Evolutionary conservation across 371 early-diverging fungal species (phyloP).

Genomic region (Rhizomucor pusillus): DNA sequence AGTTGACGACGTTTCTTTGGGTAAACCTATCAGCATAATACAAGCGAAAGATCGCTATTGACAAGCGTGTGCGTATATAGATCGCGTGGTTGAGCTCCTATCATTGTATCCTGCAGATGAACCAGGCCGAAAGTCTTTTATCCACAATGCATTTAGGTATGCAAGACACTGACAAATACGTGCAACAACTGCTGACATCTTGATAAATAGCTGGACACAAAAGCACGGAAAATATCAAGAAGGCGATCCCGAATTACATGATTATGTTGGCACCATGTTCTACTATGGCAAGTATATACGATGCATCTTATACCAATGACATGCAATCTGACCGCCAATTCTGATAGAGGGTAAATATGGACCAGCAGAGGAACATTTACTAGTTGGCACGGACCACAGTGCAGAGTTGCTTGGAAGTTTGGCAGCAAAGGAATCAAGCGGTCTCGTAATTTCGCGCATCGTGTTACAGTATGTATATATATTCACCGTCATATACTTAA

Average conservation of each 20-base stretch:
- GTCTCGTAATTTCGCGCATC: constrained; percentile 76
- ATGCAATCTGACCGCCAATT: neutral
- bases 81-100: constrained; percentile 59
- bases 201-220: constrained; percentile 66
- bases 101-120: constrained; percentile 38
- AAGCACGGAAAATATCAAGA: constrained; percentile 54
- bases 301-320: neutral
- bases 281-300: constrained; percentile 46
- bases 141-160: constrained; percentile 47
- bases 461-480: constrained; percentile 68
- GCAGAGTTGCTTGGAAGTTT: constrained; percentile 70
- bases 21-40: too few species aligned
- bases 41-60: constrained; percentile 8
- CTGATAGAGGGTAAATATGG: constrained; percentile 51
- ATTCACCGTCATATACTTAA: neutral
- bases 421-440: constrained; percentile 50
- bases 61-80: constrained; percentile 19
- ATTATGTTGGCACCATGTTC: constrained; percentile 75
- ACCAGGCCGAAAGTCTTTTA: constrained; percentile 42
- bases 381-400: constrained; percentile 78
- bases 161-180: neutral
- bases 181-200: too few species aligned
- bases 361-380: constrained; percentile 73
- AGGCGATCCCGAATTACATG: constrained; percentile 85
- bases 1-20: constrained; percentile 70